Base-by-base conservation (phyloP, 371 early-diverging fungal species). In the Apophysomyces ossiformis region DNA sequence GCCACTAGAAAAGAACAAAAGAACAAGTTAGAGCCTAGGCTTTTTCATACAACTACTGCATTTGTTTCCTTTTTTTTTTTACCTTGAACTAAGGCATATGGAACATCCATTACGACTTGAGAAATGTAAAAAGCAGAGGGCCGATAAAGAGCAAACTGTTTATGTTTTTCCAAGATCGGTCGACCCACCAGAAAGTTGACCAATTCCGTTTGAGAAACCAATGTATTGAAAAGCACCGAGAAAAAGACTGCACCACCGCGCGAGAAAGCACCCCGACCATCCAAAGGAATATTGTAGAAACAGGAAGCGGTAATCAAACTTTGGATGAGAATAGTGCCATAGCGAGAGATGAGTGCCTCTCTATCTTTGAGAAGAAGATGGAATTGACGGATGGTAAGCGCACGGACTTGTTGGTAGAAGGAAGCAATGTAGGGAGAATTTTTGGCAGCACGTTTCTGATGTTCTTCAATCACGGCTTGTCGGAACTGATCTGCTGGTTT, bases 181-280 rank as follows among this genome's bases (percentile, higher is more conserved):
- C 89, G 84, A 37, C 86, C 88, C 37, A 75, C 72, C 61, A 86
- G 67, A 46, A 77, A 76, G 16, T 70, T 69, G 16, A 83, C 80
- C 8, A 86, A 44, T 69, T 85, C 85, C 7, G 84, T 66, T 65
- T 82, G 78, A 21, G 82, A 65, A 15, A 83, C 70, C 26, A 88
- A 75, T 7, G 86, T 65, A 47, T 81, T 87, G 71, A 86, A 85
- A 9, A 88, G 63, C 1, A 84, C 69, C 9, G 79, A 75, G 58
- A 86, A 85, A 47, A 87, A 84, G 12, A 88, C 57, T 11, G 85
- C 90, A 76, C 90, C 92, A 43, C 91, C 90, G 38, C 93, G 87
- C 1, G 87, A 84, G 70, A 89, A 90, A 57, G 89, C 83, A 37
- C 92, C 90, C 32, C 69, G 62, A 6, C 79, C 75, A 61, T 73